These are phyloP conservation scores for Candida caryicola DNA, from an alignment of 805 yeast species.

Conservation along the genomic window DNA sequence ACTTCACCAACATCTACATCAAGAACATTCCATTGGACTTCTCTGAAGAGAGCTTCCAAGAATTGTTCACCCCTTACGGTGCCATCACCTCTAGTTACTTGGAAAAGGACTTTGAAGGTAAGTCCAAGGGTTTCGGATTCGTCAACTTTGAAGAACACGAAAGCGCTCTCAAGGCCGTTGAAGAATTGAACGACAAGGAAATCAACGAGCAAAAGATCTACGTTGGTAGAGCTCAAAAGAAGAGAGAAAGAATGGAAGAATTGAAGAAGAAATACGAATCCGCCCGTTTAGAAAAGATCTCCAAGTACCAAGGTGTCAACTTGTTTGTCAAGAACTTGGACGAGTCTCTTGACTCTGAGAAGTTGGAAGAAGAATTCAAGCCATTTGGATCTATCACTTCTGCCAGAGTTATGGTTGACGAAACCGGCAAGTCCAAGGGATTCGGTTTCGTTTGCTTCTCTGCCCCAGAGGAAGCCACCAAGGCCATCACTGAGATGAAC, in stretches of 20 bases:
- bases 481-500: slow-evolving; percentile 98
- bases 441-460: slow-evolving; percentile 98
- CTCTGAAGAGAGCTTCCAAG: slow-evolving; percentile 67
- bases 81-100: slow-evolving; percentile 77
- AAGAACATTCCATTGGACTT: slow-evolving; percentile 80
- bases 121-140: slow-evolving; percentile 94
- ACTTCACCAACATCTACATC: slow-evolving; percentile 93
- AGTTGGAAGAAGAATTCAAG: slow-evolving; percentile 85
- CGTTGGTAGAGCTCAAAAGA: slow-evolving; percentile 99
- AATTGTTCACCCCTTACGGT: slow-evolving; percentile 73
- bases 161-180: slow-evolving; percentile 88
- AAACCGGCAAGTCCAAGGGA: slow-evolving; percentile 92
- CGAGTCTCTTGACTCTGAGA: slow-evolving; percentile 87
- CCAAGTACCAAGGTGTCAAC: slow-evolving; percentile 97
- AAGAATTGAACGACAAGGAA: slow-evolving; percentile 84
- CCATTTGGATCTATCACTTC: slow-evolving; percentile 94
- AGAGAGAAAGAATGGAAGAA: slow-evolving; percentile 94
- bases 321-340: slow-evolving; percentile 95
- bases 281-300: slow-evolving; percentile 83
- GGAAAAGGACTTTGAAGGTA: slow-evolving; percentile 80
- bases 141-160: slow-evolving; percentile 88
- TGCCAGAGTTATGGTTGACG: slow-evolving; percentile 94
- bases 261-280: slow-evolving; percentile 93
- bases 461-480: slow-evolving; percentile 97
- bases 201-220: slow-evolving; percentile 79